phyloP scores from a whole-genome alignment of 2,329 filamentous ascomycete species.

The Pseudodiploospora longispora region DNA sequence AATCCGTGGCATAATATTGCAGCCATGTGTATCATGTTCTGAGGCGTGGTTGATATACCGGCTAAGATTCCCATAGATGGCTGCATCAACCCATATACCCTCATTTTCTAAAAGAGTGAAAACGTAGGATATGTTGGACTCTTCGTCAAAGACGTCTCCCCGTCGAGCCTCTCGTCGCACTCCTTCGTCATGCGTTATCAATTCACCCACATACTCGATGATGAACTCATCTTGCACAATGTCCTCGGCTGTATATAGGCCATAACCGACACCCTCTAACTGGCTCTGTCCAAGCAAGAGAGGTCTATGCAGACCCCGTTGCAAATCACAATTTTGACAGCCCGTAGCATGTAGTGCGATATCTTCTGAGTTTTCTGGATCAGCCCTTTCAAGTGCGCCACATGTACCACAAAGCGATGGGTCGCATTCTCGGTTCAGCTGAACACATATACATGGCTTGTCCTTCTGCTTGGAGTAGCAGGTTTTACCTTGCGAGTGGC shows the following conservation, averaged over 20 bases:
- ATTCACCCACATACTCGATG: conserved; percentile 73
- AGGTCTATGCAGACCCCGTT: conserved; percentile 57
- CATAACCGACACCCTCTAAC: conserved; percentile 62
- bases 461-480: conserved; percentile 50
- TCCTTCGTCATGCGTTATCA: conserved; percentile 62
- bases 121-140: conserved; percentile 55
- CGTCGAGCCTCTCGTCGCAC: conserved; percentile 57
- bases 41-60: conserved; percentile 77
- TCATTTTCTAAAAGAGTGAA: conserved; percentile 53
- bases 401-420: conserved; percentile 65
- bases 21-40: conserved; percentile 40
- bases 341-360: conserved; percentile 46
- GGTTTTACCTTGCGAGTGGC: conserved; percentile 50
- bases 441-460: conserved; percentile 59
- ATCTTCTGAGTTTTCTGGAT: conserved; percentile 58
- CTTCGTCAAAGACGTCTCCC: conserved; percentile 52
- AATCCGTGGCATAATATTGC: conserved; percentile 57
- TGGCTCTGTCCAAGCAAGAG: conserved; percentile 63
- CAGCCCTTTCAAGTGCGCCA: conserved; percentile 59
- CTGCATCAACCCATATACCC: conserved; percentile 64
- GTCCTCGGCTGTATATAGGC: conserved; percentile 63
- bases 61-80: conserved; percentile 69
- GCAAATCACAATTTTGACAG: conserved; percentile 66
- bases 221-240: conserved; percentile 64
- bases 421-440: conserved; percentile 72